These are phyloP conservation scores for Cucumis melo DNA, from an alignment of 306 rosid species.

Conservation along the genomic window DNA sequence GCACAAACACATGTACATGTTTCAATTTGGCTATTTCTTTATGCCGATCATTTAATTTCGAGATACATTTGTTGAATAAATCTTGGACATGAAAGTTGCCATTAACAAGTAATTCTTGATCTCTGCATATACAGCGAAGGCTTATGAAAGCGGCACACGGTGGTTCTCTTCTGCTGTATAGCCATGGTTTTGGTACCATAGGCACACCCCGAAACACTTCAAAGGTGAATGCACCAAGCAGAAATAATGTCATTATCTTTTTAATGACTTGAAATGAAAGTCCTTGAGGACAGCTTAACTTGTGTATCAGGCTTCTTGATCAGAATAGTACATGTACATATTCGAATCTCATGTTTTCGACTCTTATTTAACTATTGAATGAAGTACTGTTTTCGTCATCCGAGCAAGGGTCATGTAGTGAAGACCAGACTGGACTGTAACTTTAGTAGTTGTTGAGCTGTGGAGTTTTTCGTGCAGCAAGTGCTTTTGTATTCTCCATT, in stretches of 20 bases:
- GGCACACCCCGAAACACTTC: constrained; percentile 10
- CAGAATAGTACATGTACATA: constrained; percentile 4
- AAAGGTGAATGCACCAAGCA: constrained; percentile 13
- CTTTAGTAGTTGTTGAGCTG: neutral
- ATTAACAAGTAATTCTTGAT: neutral
- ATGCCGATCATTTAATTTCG: neutral
- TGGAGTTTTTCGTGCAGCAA: neutral
- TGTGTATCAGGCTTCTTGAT: constrained; percentile 2
- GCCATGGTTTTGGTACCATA: constrained; percentile 9
- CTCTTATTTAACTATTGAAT: neutral
- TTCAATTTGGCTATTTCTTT: neutral
- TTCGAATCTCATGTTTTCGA: neutral
- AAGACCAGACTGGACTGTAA: neutral
- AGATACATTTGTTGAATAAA: neutral
- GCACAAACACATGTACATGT: neutral
- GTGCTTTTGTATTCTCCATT: neutral
- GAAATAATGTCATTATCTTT: constrained; percentile 1
- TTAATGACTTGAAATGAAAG: neutral
- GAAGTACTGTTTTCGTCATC: neutral
- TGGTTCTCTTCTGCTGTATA: neutral
- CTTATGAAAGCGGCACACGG: neutral
- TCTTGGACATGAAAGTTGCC: neutral
- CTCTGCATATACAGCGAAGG: neutral
- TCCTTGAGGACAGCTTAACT: neutral
- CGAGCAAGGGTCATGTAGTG: neutral